These are phyloP conservation scores for Uronychia setigera DNA, from an alignment of 73 alveolate species.

Conservation along the genomic window DNA sequence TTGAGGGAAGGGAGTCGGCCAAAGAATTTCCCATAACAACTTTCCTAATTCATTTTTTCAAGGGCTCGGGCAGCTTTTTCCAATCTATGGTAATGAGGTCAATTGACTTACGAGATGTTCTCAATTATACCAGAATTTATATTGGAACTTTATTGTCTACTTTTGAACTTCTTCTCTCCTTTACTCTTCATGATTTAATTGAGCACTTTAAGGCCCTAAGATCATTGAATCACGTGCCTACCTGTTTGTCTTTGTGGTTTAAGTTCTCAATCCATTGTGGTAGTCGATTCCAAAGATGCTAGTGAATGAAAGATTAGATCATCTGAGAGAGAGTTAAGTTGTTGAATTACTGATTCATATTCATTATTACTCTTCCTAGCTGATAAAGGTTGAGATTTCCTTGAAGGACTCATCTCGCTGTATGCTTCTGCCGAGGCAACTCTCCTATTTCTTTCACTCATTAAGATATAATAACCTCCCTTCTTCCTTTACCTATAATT, in stretches of 20 bases:
- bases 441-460: too few species aligned
- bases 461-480: too few species aligned
- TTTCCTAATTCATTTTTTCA: background rate
- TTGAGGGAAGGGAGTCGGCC: background rate
- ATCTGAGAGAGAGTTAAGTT: too few species aligned
- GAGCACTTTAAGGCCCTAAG: background rate
- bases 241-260: background rate
- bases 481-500: too few species aligned
- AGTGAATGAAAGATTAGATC: too few species aligned
- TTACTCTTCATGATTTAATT: background rate
- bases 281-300: background rate
- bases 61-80: background rate
- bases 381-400: too few species aligned
- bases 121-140: background rate
- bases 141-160: background rate
- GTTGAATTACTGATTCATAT: too few species aligned
- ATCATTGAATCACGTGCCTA: background rate
- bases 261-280: background rate
- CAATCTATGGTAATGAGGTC: background rate
- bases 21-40: constrained; percentile 18
- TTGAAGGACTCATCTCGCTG: too few species aligned
- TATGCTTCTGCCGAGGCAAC: too few species aligned
- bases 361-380: too few species aligned
- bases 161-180: background rate
- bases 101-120: background rate